Base-by-base conservation (phyloP, 2,329 filamentous ascomycete genomes). In the Colletotrichum chrysophilum region DNA sequence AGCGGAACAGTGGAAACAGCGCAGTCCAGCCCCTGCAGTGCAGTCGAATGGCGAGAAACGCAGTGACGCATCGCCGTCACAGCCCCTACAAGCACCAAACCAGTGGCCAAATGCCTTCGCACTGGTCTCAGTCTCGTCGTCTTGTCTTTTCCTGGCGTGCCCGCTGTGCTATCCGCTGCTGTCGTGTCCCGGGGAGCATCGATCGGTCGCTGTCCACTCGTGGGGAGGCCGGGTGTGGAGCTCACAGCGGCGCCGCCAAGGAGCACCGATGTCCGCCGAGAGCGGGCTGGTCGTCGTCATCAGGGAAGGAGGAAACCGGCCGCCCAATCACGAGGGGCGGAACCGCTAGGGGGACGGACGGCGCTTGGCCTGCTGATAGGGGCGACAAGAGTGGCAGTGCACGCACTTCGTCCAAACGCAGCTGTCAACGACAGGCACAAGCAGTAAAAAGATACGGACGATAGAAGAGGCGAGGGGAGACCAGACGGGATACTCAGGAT, bases 201-300 rank as follows among this genome's bases (percentile, higher is more conserved):
- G 43, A 52, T 52, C n/a, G 43, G 43, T 52, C 43, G n/a, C 43
- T 52, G n/a, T 52, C 43, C 43, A 52, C 43, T 21, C n/a, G 43
- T 18, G 28, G 56, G 52, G 30, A n/a, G 72, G 32, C 72, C 72
- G 69, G 62, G 60, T 71, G 73, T 72, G 73, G 73, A 48, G 64
- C 71, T 28, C 10, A 36, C 74, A 75, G 69, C 74, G 74, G 64
- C 70, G 74, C 74, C 70, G 74, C 74, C 70, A 76, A 76, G 74
- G 48, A 69, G 26, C 70, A 72, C 74, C 58, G 70, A 65, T 69
- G 70, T 61, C 74, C 74, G 70, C 70, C 74, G 64, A 76, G 70
- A 73, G 74, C 70, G 74, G 74, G 58, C 70, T 58, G 64, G 70
- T 74, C 70, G 74, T 76, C 74, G 70, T 74, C 65, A 76, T 69